Base-by-base conservation (phyloP, 305 asterid species). In the Lippia alba region DNA sequence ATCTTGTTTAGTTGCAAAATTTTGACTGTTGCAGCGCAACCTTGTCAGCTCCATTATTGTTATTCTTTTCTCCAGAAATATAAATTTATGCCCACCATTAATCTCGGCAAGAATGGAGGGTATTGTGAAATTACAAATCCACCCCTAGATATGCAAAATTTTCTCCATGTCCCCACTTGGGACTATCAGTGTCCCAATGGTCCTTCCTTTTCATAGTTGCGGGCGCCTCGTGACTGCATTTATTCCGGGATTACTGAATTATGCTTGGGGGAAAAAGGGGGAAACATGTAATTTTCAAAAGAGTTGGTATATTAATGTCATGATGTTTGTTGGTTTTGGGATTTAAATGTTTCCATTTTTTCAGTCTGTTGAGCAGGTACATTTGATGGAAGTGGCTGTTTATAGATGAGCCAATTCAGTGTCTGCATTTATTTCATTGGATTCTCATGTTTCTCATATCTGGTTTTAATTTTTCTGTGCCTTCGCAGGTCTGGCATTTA, bases 401-500 rank as follows among this genome's bases (percentile, higher is more conserved):
- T 4, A 58, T 49, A 46, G 61, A 73, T 64, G 72, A 50, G 50
- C 76, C 67, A 59, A 59, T 63, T 63, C 30, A 24, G 30, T 24
- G 32, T 57, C 75, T 64, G 79, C 84, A 85, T 85, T 82, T 67
- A 76, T 76, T 75, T 44, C 81, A 76, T 76, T 78, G 77, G 79
- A 83, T 81, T 78, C 82, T 73, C 67, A 61, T 69, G 70, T 68
- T 77, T 56, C 60, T 64, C 58, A 8, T 32, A 44, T 61, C 67
- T 69, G 33, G 61, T 71, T 61, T 44, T 5, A 66, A 76, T 74
- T 60, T 60, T 58, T 76, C 64, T 81, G 80, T 73, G 58, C 58
- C 45, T 45, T 76, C 77, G 86, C 88, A 79, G 86, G 80, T 68
- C 32, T 61, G 74, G 86, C 84, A 85, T 84, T 84, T 71, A 82